A percentile compares a stretch with the other conserved stretches of the same genome.
These are phyloP conservation scores for Penicillium robsamsonii DNA, from an alignment of 495 filamentous ascomycete species.

Conservation along the genomic window DNA sequence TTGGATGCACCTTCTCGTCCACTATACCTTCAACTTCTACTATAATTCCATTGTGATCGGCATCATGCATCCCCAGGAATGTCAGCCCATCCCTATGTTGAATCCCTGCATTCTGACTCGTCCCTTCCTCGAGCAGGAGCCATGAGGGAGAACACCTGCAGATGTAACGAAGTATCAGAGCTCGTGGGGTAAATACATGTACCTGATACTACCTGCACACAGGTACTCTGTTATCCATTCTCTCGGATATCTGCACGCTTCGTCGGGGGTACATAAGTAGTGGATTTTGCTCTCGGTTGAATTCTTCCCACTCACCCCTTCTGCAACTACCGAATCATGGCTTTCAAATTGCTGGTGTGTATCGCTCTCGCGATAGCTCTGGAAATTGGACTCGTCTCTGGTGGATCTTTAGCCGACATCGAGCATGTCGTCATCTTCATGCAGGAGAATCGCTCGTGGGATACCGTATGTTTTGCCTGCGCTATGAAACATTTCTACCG, in stretches of 20 bases:
- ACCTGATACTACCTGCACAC: not conserved
- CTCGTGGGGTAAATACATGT: not conserved
- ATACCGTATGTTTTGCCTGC: constrained; percentile 26
- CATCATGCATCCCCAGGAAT: not conserved
- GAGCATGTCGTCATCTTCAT: constrained; percentile 60
- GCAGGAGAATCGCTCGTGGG: constrained; percentile 51
- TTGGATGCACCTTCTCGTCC: not conserved
- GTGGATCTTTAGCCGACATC: constrained; percentile 49
- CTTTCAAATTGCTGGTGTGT: constrained; percentile 8
- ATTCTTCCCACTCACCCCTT: not conserved
- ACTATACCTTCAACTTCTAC: not conserved
- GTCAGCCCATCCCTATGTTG: constrained; percentile 6
- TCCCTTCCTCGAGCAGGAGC: not conserved
- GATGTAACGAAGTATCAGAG: not conserved
- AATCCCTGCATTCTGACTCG: not conserved
- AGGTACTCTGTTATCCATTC: not conserved
- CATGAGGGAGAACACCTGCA: not conserved
- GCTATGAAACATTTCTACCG: not conserved
- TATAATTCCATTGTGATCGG: not conserved
- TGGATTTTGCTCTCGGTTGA: not conserved
- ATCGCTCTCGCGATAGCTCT: constrained; percentile 23
- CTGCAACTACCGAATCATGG: constrained; percentile 14
- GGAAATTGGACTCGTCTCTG: constrained; percentile 23
- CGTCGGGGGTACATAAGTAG: not conserved
- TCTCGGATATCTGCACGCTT: not conserved